Base-by-base conservation (phyloP, 2,329 filamentous ascomycete species). In the Cordyceps cicadae region DNA sequence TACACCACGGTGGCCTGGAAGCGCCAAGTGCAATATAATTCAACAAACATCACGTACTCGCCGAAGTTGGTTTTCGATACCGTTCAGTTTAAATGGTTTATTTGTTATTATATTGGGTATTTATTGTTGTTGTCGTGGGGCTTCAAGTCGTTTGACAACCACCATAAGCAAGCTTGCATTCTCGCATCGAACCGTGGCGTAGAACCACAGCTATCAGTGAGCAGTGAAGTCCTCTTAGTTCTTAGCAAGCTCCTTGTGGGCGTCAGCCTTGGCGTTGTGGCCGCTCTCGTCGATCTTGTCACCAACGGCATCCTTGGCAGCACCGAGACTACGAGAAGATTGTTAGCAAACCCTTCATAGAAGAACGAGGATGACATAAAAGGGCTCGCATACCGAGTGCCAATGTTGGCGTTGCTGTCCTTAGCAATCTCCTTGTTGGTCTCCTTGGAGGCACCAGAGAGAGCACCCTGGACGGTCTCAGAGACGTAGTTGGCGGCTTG, bases 391-490 rank as follows among this genome's bases (percentile, higher is more conserved):
- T 72, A 81, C 79, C 86, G 85, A 71, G 81, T 85, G 69, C 72
- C 66, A 59, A 85, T 14, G 64, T 66, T 67, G 65, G 77, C 80
- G 69, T 86, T 77, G 71, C 69, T 70, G 71, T 85, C 81, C 81
- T 88, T 88, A 72, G 86, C 86, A 67, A 85, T 76, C 67, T 79
- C 72, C 83, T 88, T 88, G 84, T 88, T 88, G 78, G 78, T 77
- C 79, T 88, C 85, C 82, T 89, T 88, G 77, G 79, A 82, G 65
- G 81, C 79, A 68, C 79, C 78, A 63, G 79, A 76, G 66, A 77
- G 70, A 56, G 78, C 77, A 68, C 84, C 79, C 78, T 87, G 81
- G 70, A 87, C 72, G 67, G 77, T 77, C 81, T 89, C 86, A 66
- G 82, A 75, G 76, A 87, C 84, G 82, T 87, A 87, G 83, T 87